Evolutionary conservation across 2,329 filamentous ascomycete species (phyloP), one percentile per base, ranked within the genome.

Genomic region (Elsinoe arachidis): DNA sequence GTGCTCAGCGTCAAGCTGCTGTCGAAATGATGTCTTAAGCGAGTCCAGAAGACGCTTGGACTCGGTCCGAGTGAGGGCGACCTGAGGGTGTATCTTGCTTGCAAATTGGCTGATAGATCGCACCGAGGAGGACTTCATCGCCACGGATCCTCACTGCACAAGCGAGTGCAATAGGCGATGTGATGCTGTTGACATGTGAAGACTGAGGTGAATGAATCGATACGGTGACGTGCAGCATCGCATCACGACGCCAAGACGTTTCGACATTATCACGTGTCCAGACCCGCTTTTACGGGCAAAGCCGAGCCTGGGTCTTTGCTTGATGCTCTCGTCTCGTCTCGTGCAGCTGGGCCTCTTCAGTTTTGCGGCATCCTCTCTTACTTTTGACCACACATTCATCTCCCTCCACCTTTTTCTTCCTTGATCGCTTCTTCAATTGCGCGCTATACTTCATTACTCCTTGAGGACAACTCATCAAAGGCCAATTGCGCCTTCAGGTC

Each of bases 21-120:
- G 74, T 62, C 81, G 77, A 67, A 87, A 87, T 11, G 82, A 85
- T 39, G 75, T 77, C 19, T 81, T 85, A 61, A 87, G 76, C 17
- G 82, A 74, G 55, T 73, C 76, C 39, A 86, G 76, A 6, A 87
- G 73, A 63, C 81, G 78, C 60, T 80, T 74, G 14, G 79, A 82
- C 64, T 86, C 80, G 58, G 76, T 76, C 3, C 76, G 73, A 23
- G 76, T 80, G 14, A 84, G 73, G 21, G 82, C 78, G 3, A 78
- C 64, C 60, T 74, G 75, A 0, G 73, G 73, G 61, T 79, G 76
- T 39, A 86, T 74, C 66, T 79, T 82, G 23, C 76, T 74, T 10
- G 75, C 70, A 66, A 82, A 74, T 19, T 76, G 70, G 57, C 73
- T 77, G 61, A 80, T 73, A 41, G 72, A 69, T 41, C 76, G 71